Conservation (phyloP, 352 stramenopile genomes). For the Globisporangium sylvaticum region DNA sequence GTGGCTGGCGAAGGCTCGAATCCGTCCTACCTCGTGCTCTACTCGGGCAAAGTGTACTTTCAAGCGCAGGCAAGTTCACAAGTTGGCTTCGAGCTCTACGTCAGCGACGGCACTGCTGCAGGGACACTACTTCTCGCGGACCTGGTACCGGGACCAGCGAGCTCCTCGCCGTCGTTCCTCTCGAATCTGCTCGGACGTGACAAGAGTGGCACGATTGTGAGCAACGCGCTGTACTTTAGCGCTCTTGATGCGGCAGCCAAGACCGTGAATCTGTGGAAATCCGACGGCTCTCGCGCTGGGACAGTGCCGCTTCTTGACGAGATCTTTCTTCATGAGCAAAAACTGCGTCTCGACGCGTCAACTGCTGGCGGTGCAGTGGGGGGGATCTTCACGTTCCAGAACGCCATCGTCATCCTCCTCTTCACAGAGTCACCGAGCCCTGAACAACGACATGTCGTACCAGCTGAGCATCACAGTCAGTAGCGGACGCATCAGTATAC, state of each 20-base stretch:
- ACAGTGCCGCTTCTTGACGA: conserved; percentile 25
- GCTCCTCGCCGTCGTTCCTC: conserved; percentile 24
- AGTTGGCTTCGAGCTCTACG: conserved; percentile 49
- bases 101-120: conserved; percentile 40
- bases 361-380: background rate
- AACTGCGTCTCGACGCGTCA: conserved; percentile 3
- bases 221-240: conserved; percentile 27
- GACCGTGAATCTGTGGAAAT: conserved; percentile 25
- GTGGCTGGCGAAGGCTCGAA: conserved; percentile 26
- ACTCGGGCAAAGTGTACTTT: conserved; percentile 36
- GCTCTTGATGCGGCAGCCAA: conserved; percentile 14
- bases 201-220: conserved; percentile 2
- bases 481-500: conserved; percentile 15
- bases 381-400: conserved; percentile 16
- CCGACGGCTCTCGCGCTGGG: conserved; percentile 23
- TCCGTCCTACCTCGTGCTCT: conserved; percentile 39
- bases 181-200: conserved; percentile 8
- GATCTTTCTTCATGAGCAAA: conserved; percentile 17
- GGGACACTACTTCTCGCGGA: conserved; percentile 41
- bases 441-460: conserved; percentile 9
- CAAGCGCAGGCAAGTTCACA: conserved; percentile 19
- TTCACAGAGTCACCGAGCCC: background rate
- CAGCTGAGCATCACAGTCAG: conserved; percentile 21
- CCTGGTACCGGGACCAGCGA: conserved; percentile 22
- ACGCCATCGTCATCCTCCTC: background rate